Evolutionary conservation across 768 basidiomycete genomes (phyloP).

Genomic region (Hypsizygus marmoreus): DNA sequence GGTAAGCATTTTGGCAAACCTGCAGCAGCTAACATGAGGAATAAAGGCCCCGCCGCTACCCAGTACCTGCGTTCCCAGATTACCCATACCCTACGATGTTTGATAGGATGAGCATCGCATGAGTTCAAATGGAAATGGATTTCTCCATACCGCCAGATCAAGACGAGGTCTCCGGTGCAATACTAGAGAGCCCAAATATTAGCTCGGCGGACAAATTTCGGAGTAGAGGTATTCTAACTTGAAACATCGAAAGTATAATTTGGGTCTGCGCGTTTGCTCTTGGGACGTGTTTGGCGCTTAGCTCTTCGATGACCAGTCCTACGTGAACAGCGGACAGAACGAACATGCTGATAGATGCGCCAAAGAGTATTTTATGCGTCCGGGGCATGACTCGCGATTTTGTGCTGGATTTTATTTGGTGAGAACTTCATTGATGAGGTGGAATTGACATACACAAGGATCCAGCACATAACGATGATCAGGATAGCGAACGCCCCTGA

Average conservation of each 20-base stretch:
- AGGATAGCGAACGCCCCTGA: too few relatives aligned
- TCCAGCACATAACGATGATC: too few relatives aligned
- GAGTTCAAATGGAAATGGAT: too few relatives aligned
- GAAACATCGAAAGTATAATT: conserved; percentile 4
- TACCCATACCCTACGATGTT: too few relatives aligned
- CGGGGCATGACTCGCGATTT: too few relatives aligned
- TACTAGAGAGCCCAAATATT: background rate
- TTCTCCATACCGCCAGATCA: conserved; percentile 8
- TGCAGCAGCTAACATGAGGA: background rate
- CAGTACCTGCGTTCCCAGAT: background rate
- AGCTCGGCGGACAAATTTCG: background rate
- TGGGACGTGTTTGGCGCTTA: background rate
- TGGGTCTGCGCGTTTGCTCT: background rate
- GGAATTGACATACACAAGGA: too few relatives aligned
- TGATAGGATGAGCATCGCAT: too few relatives aligned
- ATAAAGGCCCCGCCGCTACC: background rate
- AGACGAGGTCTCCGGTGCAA: background rate
- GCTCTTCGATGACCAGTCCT: conserved; percentile 2
- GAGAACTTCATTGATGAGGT: too few relatives aligned
- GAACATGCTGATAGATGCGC: conserved; percentile 1
- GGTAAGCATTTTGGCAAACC: too few relatives aligned
- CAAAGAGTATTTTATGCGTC: conserved; percentile 2
- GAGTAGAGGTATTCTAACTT: background rate
- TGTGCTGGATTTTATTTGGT: too few relatives aligned
- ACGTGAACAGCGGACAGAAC: background rate